Evolutionary conservation across 805 yeast genomes (phyloP).

Genomic region (Schwanniomyces vanrijiae): DNA sequence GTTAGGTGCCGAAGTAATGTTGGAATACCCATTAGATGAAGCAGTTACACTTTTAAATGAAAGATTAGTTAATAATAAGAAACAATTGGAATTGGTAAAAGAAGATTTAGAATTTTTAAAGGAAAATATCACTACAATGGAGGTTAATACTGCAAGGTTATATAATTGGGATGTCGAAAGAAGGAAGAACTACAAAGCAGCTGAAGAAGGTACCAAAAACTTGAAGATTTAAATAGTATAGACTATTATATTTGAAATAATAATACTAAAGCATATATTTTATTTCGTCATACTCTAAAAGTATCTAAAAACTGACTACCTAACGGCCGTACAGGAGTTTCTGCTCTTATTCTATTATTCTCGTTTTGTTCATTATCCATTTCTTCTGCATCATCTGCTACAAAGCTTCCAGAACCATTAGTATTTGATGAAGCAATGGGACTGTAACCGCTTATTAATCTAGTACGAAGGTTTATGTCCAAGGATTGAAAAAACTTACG

Average conservation of each 20-base stretch:
- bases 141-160: constrained; percentile 92
- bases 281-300: constrained; percentile 42
- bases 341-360: constrained; percentile 41
- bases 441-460: constrained; percentile 8
- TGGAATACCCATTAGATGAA: constrained; percentile 88
- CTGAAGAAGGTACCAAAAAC: constrained; percentile 35
- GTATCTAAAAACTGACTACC: constrained; percentile 63
- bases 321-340: constrained; percentile 61
- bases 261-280: constrained; percentile 1
- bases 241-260: not conserved
- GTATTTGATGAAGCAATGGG: constrained; percentile 3
- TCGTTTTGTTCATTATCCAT: constrained; percentile 26
- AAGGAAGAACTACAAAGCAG: constrained; percentile 50
- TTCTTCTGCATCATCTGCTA: constrained; percentile 11
- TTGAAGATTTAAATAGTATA: constrained; percentile 13
- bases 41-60: constrained; percentile 69
- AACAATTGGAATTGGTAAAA: constrained; percentile 59
- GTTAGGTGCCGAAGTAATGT: constrained; percentile 98
- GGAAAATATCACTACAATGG: constrained; percentile 94
- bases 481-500: constrained; percentile 7
- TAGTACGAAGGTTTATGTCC: not conserved
- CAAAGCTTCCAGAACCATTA: not conserved
- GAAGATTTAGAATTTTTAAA: constrained; percentile 84
- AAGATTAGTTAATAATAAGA: constrained; percentile 62
- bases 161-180: constrained; percentile 87